Evolutionary conservation across 169 alveolate genomes (phyloP), one percentile per base, ranked within the genome.

Genomic region (Neospora caninum): DNA sequence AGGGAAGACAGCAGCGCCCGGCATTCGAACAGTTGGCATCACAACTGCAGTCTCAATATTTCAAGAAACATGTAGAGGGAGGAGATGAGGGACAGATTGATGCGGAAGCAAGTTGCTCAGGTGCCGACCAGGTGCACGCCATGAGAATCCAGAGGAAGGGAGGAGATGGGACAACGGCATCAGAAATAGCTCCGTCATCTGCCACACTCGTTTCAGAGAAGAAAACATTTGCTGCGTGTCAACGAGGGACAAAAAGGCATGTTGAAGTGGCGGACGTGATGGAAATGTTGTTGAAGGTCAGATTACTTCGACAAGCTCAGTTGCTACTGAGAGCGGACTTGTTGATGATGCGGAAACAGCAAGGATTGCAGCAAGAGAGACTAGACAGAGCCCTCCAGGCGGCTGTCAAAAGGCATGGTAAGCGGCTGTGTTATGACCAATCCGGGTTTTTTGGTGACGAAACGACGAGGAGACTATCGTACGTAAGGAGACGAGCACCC

Each of bases 371-470:
- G 38, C 67, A 42, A 67, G 54, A 82, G 67, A 13, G 69, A 20
- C 89, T 82, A 0, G 27, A 31, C 38, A 13, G 54, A 42, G 54
- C 64, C 67, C 69, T 82, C 38, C 89, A 82, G 39, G 69, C 22
- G 89, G 67, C 89, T 41, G 89, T 82, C n/a, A 82, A 38, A 16
- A 13, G 69, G 36, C 89, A 42, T 43, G 89, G 89, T 82, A 49
- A 82, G 89, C 36, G 84, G n/a, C 10, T 31, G 0, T 18, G 42
- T 34, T 16, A 36, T 39, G 88, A 22, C 27, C 88, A 80, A 2
- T 20, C 43, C 31, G 9, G n/a, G 16, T 69, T 69, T 2, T 13
- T 7, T 49, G 58, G 58, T 49, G 58, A 49, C 58, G 13, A 13
- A 13, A 4, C 58, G 13, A 4, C 58, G 58, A 49, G 4, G 58